phyloP scores from a whole-genome alignment of 2,329 filamentous ascomycete genomes.

The Calonectria leucothoes region DNA sequence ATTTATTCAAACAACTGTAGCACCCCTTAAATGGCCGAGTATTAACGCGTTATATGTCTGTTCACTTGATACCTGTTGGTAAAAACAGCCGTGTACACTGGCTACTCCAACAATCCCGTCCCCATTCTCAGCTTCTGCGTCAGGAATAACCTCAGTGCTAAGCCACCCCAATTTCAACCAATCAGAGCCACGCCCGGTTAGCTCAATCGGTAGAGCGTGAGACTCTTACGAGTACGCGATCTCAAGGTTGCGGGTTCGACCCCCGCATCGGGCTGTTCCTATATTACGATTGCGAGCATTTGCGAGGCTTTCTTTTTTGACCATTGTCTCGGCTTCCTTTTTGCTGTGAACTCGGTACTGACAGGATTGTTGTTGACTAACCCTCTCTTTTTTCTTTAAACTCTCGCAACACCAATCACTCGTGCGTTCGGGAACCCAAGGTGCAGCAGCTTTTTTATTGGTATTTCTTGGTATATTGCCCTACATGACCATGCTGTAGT shows the following conservation, averaged over 20 bases:
- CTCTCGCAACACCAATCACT: background rate
- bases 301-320: background rate
- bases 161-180: background rate
- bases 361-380: background rate
- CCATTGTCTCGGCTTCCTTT: background rate
- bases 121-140: background rate
- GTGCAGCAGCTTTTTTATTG: background rate
- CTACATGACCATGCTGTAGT: constrained; percentile 6
- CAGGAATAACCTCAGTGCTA: background rate
- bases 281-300: constrained; percentile 33
- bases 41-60: background rate
- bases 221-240: constrained; percentile 66
- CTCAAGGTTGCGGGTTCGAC: constrained; percentile 69
- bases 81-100: background rate
- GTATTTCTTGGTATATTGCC: background rate
- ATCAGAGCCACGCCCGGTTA: constrained; percentile 39
- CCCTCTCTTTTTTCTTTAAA: background rate
- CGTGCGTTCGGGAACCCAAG: background rate
- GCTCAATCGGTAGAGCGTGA: constrained; percentile 69
- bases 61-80: background rate
- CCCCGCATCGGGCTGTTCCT: constrained; percentile 51
- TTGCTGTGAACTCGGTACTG: background rate
- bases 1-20: background rate
- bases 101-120: background rate
- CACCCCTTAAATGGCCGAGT: background rate